Base-by-base conservation (phyloP, 2,329 filamentous ascomycete species). In the Claviceps maximensis region DNA sequence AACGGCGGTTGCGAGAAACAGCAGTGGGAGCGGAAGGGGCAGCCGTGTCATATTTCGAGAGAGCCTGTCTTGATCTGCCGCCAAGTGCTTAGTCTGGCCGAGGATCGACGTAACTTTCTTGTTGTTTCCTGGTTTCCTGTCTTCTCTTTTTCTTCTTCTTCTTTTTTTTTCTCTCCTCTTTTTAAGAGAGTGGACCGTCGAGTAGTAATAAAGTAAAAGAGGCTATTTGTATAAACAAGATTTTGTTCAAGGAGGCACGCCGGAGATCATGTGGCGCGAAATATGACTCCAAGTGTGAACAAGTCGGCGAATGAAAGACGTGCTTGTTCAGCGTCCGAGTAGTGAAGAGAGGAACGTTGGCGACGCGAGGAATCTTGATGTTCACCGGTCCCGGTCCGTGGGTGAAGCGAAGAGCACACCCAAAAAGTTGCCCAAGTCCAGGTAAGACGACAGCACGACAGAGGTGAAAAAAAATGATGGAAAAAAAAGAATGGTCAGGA, bases 1-100 rank as follows among this genome's bases (percentile, higher is more conserved):
- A 6, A 42, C 49, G 21, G 25, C 47, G 38, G 40, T 47, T 12
- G 57, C 45, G 12, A 55, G 44, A 4, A 56, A 44, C 46, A 59
- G 52, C 44, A 58, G 50, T 51, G 52, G 47, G 17, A 59, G 49
- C 29, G 48, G 48, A 53, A 47, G 19, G 23, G 54, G 48, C 47
- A 49, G 33, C 27, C 52, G 42, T 31, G 44, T 23, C 53, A 54
- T 52, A 36, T 25, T 52, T 42, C 33, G 47, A 38, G 23, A 8
- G n/a, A 38, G 5, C 2, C 13, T 2, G 2, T 41, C 4, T 25
- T n/a, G n/a, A 13, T 25, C 27, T 40, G 31, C 31, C 21, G 21
- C 15, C 21, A 31, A 31, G 40, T 33, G 27, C 21, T 9, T 25
- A 29, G 12, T n/a, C 3, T 6, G 21, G 21, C 33, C 21, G n/a